Conservation (phyloP, 257 asterid genomes). For the Nicotiana otophora region DNA sequence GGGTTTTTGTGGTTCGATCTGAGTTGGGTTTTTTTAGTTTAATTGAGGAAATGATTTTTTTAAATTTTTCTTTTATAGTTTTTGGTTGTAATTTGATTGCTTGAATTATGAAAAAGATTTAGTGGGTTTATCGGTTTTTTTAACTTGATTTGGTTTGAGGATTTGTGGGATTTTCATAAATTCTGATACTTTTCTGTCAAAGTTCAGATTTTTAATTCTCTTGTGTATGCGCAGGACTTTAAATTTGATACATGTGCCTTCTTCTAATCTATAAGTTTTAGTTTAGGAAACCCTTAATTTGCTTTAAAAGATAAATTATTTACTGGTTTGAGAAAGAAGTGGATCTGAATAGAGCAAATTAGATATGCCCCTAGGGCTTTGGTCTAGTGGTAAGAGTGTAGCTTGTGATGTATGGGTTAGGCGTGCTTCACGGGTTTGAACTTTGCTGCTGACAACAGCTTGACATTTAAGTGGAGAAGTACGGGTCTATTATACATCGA, state of each 20-base stretch:
- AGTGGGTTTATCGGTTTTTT: too few species aligned
- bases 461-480: too few species aligned
- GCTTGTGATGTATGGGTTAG: too few species aligned
- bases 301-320: neutral
- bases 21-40: neutral
- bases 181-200: neutral
- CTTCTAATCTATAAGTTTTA: neutral
- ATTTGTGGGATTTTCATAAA: neutral
- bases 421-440: too few species aligned
- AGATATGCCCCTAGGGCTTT: neutral
- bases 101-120: too few species aligned
- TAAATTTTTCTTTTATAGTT: neutral
- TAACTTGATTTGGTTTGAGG: neutral
- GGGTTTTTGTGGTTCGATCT: neutral
- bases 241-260: neutral
- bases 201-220: neutral
- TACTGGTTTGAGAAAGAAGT: neutral
- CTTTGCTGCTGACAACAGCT: too few species aligned
- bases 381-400: too few species aligned
- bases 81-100: neutral
- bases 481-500: too few species aligned
- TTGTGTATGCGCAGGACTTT: neutral
- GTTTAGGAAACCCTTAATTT: neutral
- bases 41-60: neutral
- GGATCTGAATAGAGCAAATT: neutral